Base-by-base conservation (phyloP, 495 filamentous ascomycete genomes). In the Oidiodendron maius region DNA sequence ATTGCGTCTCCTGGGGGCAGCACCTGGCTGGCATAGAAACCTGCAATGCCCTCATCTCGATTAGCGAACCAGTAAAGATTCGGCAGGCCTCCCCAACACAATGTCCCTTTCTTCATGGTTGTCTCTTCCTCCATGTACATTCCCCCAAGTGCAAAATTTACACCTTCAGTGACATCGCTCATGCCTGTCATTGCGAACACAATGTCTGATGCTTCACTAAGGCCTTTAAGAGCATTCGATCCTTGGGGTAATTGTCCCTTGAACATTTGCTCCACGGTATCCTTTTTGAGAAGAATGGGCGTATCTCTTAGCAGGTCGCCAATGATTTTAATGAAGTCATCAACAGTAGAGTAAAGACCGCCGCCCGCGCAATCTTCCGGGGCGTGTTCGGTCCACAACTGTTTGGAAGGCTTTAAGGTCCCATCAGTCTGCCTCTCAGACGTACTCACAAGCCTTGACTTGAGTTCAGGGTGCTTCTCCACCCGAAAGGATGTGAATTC, bases 401-500 rank as follows among this genome's bases (percentile, higher is more conserved):
- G 42, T 21, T 24, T 22, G 13, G 11, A 9, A 9, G 24, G 11
- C 39, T 21, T 8, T 8, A 24, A 21, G 17, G 8, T n/a, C 5
- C 21, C 16, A 24, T 20, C 39, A 4, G 3, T 21, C 21, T n/a
- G 39, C 16, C 16, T 40, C 44, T 55, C 66, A 6, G 70, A 45
- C 42, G 63, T 60, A 13, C 64, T 50, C 13, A 64, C 46, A 3
- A n/a, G n/a, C n/a, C 64, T 52, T 0, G 41, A 44, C 17, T 53
- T 53, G 20, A 75, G 21, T 11, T 73, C 71, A 4, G 58, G 56
- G 1, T 64, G 57, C 1, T 41, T 45, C 2, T 76, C 77, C 1
- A 76, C 77, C 18, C 78, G 64, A 63, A 84, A 74, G 36, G 67
- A 69, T 22, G 76, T 71, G 46, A 72, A 55, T 8, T 64, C 58